Evolutionary conservation across 2,329 filamentous ascomycete genomes (phyloP).

Genomic region (Epichloe typhina): DNA sequence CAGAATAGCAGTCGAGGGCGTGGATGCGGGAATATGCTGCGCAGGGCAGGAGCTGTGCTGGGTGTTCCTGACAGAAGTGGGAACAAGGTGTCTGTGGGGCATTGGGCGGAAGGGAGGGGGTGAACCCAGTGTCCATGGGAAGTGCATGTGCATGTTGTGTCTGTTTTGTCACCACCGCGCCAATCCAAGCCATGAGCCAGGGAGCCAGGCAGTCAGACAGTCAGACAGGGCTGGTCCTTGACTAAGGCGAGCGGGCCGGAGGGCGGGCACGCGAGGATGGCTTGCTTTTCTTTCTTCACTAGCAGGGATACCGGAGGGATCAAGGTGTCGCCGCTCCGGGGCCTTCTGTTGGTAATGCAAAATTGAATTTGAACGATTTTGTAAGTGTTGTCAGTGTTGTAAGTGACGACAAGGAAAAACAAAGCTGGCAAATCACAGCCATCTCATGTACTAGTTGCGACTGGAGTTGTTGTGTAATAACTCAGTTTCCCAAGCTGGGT

Average conservation of each 20-base stretch:
- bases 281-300: neutral
- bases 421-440: too few relatives aligned
- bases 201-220: neutral
- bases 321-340: neutral
- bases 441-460: too few relatives aligned
- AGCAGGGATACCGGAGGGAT: neutral
- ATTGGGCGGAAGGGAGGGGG: neutral
- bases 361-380: too few relatives aligned
- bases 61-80: neutral
- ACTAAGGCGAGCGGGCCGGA: constrained; percentile 2
- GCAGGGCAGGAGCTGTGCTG: neutral
- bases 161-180: neutral
- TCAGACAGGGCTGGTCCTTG: neutral
- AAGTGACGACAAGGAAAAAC: too few relatives aligned
- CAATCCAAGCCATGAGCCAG: neutral
- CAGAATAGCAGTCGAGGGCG: neutral
- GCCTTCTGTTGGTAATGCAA: too few relatives aligned
- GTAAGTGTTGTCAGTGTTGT: too few relatives aligned
- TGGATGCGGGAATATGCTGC: neutral
- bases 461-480: too few relatives aligned
- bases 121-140: neutral
- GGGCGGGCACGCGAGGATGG: constrained; percentile 3
- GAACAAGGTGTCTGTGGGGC: neutral
- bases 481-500: too few relatives aligned
- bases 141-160: neutral